Percentiles rank a stretch among this genome's conserved stretches.
Conservation (phyloP, 352 stramenopile species). For the Phytophthora parvispora region DNA sequence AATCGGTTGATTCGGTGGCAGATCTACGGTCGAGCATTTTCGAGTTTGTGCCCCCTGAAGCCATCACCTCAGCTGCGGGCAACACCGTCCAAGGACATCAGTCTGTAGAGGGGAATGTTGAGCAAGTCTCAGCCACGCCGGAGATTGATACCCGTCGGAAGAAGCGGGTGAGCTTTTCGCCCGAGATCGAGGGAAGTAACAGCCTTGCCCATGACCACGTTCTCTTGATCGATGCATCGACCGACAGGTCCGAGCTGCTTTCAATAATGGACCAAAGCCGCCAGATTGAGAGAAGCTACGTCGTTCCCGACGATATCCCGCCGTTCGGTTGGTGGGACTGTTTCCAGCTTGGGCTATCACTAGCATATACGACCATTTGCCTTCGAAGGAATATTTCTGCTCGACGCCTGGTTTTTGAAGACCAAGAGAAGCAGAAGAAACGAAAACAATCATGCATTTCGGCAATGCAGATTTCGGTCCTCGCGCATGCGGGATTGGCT, state of each 20-base stretch:
- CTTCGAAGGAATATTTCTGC: conserved; percentile 64
- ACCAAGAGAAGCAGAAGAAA: conserved; percentile 14
- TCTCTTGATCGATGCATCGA: conserved; percentile 20
- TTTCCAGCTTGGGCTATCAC: conserved; percentile 53
- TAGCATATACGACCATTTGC: conserved; percentile 62
- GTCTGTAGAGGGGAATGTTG: not conserved
- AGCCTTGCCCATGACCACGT: conserved; percentile 26
- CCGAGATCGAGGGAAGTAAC: conserved; percentile 15
- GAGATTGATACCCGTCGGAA: conserved; percentile 11
- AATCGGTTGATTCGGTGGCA: conserved; percentile 17
- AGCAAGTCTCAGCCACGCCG: not conserved
- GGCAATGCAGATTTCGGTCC: conserved; percentile 28
- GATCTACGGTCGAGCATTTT: conserved; percentile 61
- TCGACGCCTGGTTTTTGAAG: conserved; percentile 44
- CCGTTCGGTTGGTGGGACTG: conserved; percentile 60
- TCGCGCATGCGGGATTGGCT: conserved; percentile 49
- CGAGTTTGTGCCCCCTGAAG: conserved; percentile 37
- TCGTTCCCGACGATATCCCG: conserved; percentile 46
- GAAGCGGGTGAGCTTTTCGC: conserved; percentile 34
- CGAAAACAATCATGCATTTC: conserved; percentile 22
- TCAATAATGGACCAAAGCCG: conserved; percentile 43
- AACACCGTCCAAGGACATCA: not conserved
- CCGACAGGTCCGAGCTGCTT: conserved; percentile 1
- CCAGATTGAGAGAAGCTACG: conserved; percentile 61
- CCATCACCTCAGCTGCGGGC: not conserved